Base-by-base conservation (phyloP, 179 eudicot species). In the Beta lomatogona region DNA sequence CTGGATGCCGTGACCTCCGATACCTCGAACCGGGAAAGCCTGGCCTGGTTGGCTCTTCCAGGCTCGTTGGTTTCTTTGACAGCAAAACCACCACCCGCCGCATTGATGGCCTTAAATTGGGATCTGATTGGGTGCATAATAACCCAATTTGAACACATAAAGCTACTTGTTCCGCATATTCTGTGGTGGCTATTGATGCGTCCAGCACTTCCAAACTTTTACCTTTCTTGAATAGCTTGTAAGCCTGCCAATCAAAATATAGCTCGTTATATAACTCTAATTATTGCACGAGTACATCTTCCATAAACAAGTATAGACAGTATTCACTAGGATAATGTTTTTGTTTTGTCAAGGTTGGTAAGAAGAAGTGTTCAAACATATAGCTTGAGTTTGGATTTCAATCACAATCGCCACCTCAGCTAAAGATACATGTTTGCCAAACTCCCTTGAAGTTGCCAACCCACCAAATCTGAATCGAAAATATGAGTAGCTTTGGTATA, bases 61-160 rank as follows among this genome's bases (percentile, higher is more conserved):
- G 87, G 74, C 48, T 68, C 67, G 88, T 87, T 10, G 90, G 88
- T 78, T 85, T 93, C 88, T 87, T 93, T 1, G 98, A 91, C 7
- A 93, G 86, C 79, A 92, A 79, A 4, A 88, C 82, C 68, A 84
- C 88, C 18, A 95, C 95, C 9, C 92, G 92, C 5, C 86, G 87
- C 98, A 95, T 93, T 52, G 87, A 78, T 52, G 98, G 98, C 25
- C 98, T 87, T 70, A 84, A 58, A 14, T 78, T 81, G 4, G 98
- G 95, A 72, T 95, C 97, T 1, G 89, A 87, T 65, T 95, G 97
- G 50, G 86, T 86, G 85, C 98, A 95, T 7, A 95, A 77, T 31
- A 95, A 79, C 21, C 93, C 97, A 3, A 95, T 87, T 58, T 91
- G 92, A 74, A 88, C 75, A 53, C 93, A 92, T 64, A 86, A 41